Evolutionary conservation across 2,329 filamentous ascomycete genomes (phyloP), one percentile per base, ranked within the genome.

Genomic region (Colletotrichum filicis): DNA sequence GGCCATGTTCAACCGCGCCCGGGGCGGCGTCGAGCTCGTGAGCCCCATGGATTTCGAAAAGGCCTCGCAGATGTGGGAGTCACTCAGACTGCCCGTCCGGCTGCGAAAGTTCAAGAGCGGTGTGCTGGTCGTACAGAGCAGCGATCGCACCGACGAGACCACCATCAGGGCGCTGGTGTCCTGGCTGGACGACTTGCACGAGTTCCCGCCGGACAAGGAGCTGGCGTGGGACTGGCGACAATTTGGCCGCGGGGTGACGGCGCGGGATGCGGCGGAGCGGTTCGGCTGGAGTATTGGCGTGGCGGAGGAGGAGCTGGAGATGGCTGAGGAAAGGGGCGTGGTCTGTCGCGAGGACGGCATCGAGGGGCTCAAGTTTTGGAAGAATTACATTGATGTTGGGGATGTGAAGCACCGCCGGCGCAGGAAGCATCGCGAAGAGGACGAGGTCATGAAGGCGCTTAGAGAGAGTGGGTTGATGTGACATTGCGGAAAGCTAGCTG

Each of bases 201-300:
- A 87, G 65, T 87, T 91, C 61, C 89, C 91, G 6, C 92, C 92
- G 0, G 88, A 91, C 1, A 86, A 85, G n/a, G 89, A 93, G 4
- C 87, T 92, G 42, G 77, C 87, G 0, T 97, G 94, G 94, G 92
- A 97, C 78, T 94, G 92, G 93, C 87, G 87, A 59, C 78, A 86
- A 53, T 98, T 95, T 81, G 95, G 97, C 0, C 89, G 92, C 68
- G 95, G 97, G 11, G 92, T 98, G 32, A 98, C 95, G 16, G 95
- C 95, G 1, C 94, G 97, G 79, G 95, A 98, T 79, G 91, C 92
- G 0, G 97, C 97, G 0, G 94, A 97, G 81, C 88, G 91, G 62
- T 99, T 99, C 82, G 94, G 95, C 6, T 99, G 97, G 97, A 98
- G 97, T 80, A 93, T 99, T 8, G 97, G 97, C 9, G 96, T 99